Percentiles rank a stretch among this genome's conserved stretches.
phyloP scores from a whole-genome alignment of 306 rosid species.

The Phaseolus lunatus region DNA sequence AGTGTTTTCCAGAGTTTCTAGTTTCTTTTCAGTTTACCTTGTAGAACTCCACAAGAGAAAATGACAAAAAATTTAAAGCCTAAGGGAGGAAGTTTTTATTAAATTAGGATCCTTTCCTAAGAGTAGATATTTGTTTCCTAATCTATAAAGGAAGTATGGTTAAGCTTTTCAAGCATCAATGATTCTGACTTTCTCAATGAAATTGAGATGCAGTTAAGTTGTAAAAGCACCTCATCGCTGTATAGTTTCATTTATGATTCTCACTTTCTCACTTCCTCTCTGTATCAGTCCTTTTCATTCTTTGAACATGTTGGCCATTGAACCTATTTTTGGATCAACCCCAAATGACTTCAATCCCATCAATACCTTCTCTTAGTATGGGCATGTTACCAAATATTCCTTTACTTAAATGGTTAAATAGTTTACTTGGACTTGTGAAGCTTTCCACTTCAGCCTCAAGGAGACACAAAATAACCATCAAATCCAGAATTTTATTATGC shows the following conservation, averaged over 20 bases:
- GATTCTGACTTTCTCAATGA: background rate
- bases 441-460: slow-evolving; percentile 13
- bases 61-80: background rate
- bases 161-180: slow-evolving; percentile 25
- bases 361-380: background rate
- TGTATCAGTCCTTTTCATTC: slow-evolving; percentile 36
- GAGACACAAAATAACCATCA: background rate
- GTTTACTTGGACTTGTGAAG: background rate
- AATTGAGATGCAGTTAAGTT: slow-evolving; percentile 1
- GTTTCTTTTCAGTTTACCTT: background rate
- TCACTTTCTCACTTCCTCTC: background rate
- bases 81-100: slow-evolving; percentile 1
- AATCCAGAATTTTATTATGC: slow-evolving; percentile 9
- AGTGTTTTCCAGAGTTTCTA: slow-evolving; percentile 12
- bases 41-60: background rate
- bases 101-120: background rate
- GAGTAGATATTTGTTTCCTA: slow-evolving; percentile 27
- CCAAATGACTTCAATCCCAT: slow-evolving; percentile 19
- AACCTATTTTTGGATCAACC: slow-evolving; percentile 20
- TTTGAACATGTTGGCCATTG: background rate
- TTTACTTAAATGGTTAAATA: slow-evolving; percentile 6
- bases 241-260: slow-evolving; percentile 21
- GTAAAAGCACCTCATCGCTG: slow-evolving; percentile 27
- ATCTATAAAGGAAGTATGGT: slow-evolving; percentile 10
- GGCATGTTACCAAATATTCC: slow-evolving; percentile 34